These are phyloP conservation scores for Xylaria flabelliformis DNA, from an alignment of 495 filamentous ascomycete genomes.

Conservation along the genomic window DNA sequence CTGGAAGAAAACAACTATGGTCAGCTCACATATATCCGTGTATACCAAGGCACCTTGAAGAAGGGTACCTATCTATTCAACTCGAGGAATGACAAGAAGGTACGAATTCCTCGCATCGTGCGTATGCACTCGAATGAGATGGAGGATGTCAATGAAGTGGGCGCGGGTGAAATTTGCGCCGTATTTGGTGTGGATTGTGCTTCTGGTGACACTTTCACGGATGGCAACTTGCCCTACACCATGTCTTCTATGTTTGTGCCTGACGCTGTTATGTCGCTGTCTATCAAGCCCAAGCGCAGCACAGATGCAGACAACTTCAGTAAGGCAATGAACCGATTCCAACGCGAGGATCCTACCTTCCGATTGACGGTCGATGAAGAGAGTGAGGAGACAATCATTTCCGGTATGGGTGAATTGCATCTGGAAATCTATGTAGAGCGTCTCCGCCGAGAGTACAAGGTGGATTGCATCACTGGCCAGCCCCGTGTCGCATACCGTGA, in stretches of 20 bases:
- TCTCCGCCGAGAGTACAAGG: conserved; percentile 95
- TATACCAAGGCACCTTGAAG: conserved; percentile 91
- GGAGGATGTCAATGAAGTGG: conserved; percentile 92
- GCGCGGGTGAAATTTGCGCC: conserved; percentile 96
- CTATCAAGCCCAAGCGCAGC: conserved; percentile 93
- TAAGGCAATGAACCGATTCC: conserved; percentile 99
- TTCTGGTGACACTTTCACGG: conserved; percentile 97
- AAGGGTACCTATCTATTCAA: conserved; percentile 94
- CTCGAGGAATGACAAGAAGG: conserved; percentile 90
- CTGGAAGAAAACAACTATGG: conserved; percentile 99
- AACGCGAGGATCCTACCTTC: conserved; percentile 98
- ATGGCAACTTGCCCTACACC: conserved; percentile 88
- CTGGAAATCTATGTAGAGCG: conserved; percentile 98
- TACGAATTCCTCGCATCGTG: conserved; percentile 96
- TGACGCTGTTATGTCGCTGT: conserved; percentile 96
- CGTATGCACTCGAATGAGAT: conserved; percentile 99
- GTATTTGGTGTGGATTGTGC: conserved; percentile 99
- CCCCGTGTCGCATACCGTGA: conserved; percentile 98
- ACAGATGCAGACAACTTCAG: conserved; percentile 94
- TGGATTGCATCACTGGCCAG: conserved; percentile 93
- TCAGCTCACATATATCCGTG: conserved; percentile 97
- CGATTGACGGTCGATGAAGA: conserved; percentile 90
- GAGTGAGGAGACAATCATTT: conserved; percentile 94
- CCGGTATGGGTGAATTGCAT: conserved; percentile 98
- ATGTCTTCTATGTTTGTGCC: conserved; percentile 99